Percentiles rank a stretch among this genome's conserved stretches.
Conservation (phyloP, 306 rosid species). For the Vigna unguiculata region DNA sequence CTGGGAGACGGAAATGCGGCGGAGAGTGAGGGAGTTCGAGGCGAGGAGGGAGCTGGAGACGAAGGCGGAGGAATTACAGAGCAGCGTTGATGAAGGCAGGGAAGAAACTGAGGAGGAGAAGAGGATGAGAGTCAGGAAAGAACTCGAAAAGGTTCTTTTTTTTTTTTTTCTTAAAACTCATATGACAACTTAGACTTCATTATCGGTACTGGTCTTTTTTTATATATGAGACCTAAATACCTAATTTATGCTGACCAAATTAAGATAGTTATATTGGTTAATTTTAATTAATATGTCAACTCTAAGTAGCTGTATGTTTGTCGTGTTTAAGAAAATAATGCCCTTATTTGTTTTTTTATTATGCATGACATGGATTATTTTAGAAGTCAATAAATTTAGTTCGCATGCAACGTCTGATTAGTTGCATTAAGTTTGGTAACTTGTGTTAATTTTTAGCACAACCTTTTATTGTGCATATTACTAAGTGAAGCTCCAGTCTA, state of each 20-base stretch:
- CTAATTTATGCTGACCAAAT: too few relatives aligned
- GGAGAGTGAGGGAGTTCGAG: conserved; percentile 81
- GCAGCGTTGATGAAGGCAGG: conserved; percentile 60
- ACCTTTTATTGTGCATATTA: not conserved
- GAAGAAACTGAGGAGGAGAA: conserved; percentile 80
- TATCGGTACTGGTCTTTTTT: not conserved
- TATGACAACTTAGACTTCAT: not conserved
- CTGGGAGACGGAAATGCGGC: conserved; percentile 84
- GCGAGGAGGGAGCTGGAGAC: conserved; percentile 86
- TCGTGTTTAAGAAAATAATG: not conserved
- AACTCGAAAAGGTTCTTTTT: conserved; percentile 79
- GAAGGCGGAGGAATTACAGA: conserved; percentile 91
- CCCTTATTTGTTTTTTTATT: not conserved
- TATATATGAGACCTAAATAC: too few relatives aligned
- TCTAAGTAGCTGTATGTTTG: not conserved
- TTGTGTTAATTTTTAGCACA: not conserved
- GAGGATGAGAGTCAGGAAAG: conserved; percentile 90
- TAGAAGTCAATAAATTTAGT: not conserved
- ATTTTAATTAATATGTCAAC: too few relatives aligned
- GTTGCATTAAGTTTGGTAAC: not conserved
- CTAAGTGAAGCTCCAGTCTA: not conserved
- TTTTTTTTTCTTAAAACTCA: too few relatives aligned
- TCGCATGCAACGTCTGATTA: not conserved
- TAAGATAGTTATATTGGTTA: too few relatives aligned
- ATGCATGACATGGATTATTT: not conserved